These are phyloP conservation scores for Volvox africanus DNA, from an alignment of 139 green algal genomes.

Conservation along the genomic window DNA sequence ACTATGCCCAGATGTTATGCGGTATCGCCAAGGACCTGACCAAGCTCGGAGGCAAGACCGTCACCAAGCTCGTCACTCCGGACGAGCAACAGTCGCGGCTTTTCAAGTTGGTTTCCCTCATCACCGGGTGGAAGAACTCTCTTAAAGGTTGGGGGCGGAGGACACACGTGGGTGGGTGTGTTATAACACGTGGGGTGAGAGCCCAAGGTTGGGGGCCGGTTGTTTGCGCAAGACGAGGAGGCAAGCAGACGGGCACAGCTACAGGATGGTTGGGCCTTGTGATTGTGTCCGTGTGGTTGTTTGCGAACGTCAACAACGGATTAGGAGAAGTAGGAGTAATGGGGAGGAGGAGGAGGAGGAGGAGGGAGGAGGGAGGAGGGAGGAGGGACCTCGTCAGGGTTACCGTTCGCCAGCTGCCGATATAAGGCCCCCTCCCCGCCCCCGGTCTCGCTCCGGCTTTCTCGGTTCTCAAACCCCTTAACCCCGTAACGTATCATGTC, in stretches of 20 bases:
- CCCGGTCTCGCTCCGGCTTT: neutral
- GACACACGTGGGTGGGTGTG: too few relatives aligned
- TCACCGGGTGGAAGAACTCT: constrained; percentile 91
- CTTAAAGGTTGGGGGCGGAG: constrained; percentile 61
- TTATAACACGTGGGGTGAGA: neutral
- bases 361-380: neutral
- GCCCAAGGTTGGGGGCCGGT: neutral
- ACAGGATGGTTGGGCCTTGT: too few relatives aligned
- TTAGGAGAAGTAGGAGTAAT: neutral
- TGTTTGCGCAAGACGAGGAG: too few relatives aligned
- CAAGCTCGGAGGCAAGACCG: constrained; percentile 91
- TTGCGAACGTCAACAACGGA: too few relatives aligned
- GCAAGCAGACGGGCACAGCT: too few relatives aligned
- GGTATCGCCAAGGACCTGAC: constrained; percentile 92
- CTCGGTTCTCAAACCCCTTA: neutral
- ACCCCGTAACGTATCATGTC: too few relatives aligned
- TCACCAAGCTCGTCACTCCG: constrained; percentile 88
- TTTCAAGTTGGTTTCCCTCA: constrained; percentile 89
- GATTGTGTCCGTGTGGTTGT: too few relatives aligned
- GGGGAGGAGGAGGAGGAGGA: neutral
- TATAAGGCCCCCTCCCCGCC: neutral
- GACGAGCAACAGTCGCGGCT: constrained; percentile 80
- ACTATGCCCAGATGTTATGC: constrained; percentile 80
- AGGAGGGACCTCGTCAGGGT: neutral
- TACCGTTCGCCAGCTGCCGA: too few relatives aligned